phyloP scores from a whole-genome alignment of 2,329 filamentous ascomycete species.

The Sarocladium kiliense region DNA sequence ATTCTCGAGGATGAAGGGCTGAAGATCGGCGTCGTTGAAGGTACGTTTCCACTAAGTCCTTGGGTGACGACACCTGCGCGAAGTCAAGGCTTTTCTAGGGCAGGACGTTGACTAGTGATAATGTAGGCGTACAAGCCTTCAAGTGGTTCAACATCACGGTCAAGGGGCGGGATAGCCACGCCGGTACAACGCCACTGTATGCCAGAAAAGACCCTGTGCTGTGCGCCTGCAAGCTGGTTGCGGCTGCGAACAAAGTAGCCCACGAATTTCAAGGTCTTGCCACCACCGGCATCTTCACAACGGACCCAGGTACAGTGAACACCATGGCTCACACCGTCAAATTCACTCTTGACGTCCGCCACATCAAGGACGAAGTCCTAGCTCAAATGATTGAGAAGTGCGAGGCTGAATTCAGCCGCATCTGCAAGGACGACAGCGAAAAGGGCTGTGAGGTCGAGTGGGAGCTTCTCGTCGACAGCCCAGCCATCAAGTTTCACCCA shows the following conservation, averaged over 20 bases:
- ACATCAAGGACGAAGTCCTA: conserved; percentile 47
- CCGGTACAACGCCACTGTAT: conserved; percentile 22
- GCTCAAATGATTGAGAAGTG: conserved; percentile 44
- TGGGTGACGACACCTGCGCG: no score
- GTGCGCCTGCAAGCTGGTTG: conserved; percentile 22
- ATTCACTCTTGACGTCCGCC: conserved; percentile 62
- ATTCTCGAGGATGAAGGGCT: conserved; percentile 49
- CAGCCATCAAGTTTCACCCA: conserved; percentile 54
- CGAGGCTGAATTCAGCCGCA: conserved; percentile 34
- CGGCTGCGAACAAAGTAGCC: conserved; percentile 19
- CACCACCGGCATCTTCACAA: conserved; percentile 22
- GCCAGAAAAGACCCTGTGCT: conserved; percentile 25
- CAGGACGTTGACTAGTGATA: not conserved
- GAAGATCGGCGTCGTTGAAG: conserved; percentile 25
- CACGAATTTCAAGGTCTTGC: conserved; percentile 19
- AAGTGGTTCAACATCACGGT: conserved; percentile 21
- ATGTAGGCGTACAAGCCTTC: conserved; percentile 19
- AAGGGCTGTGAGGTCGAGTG: conserved; percentile 53
- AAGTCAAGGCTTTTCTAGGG: not conserved
- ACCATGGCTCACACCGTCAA: conserved; percentile 61
- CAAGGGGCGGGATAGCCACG: conserved; percentile 20
- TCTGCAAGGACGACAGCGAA: conserved; percentile 43
- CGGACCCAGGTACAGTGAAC: conserved; percentile 57
- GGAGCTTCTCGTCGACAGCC: conserved; percentile 50
- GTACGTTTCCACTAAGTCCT: not conserved